Base-by-base conservation (phyloP, 305 asterid genomes). In the Fraxinus angustifolia region DNA sequence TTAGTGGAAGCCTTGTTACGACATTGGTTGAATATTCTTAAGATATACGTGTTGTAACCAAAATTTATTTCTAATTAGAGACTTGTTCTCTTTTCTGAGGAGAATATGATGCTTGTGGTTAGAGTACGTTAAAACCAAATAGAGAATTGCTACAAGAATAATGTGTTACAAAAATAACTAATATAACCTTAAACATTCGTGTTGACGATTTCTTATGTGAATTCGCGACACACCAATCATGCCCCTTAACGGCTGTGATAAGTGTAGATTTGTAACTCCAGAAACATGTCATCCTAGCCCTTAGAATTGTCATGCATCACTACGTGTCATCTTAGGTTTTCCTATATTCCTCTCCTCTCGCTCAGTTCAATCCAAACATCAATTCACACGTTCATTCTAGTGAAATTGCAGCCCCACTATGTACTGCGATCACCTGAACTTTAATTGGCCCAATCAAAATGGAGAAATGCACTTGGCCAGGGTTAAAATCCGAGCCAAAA, bases 241-340 rank as follows among this genome's bases (percentile, higher is more conserved):
- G 8, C 8, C 38, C 38, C 38, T 6, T 34, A 28, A 34, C 6
- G 38, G 38, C 38, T 34, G 38, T 34, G 38, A 34, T 34, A 34
- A 34, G 38, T 5, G 8, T 34, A 34, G 8, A 34, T 5, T 34
- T 10, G 38, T 21, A 31, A 7, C 45, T 62, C 19, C 50, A 72
- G 33, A 42, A 56, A 30, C 79, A 19, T 45, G 65, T 56, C 73
- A 50, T 8, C 45, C 56, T 71, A 38, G 38, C 7, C 53, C 1
- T 19, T 0, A 4, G 48, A 26, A 48, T 10, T 3, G 2, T 14
- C 36, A 58, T 78, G 85, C 81, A 75, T 6, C 3, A 26, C 82
- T 45, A 73, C 86, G 84, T 86, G 83, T 84, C 87, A 38, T 74
- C 38, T 3, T 7, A 19, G 0, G 6, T 8, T 16, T 56, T 17